phyloP scores from a whole-genome alignment of 257 asterid genomes.

The Avicennia marina region DNA sequence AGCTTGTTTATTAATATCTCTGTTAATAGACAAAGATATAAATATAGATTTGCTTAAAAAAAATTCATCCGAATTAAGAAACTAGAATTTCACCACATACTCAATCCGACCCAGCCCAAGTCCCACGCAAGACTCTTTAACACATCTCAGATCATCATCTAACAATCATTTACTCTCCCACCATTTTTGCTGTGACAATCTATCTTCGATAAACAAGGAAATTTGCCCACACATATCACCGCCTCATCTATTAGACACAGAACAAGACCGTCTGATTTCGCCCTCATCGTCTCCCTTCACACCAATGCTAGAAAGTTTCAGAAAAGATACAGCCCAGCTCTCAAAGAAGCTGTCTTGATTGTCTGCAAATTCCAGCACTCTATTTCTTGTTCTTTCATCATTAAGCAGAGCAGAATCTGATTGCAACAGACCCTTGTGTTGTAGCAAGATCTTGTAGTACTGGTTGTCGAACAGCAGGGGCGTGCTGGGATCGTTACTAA shows the following conservation, averaged over 20 bases:
- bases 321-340: conserved; percentile 51
- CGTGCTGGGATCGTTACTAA: conserved; percentile 54
- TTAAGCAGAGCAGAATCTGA: conserved; percentile 59
- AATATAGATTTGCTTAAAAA: too few species aligned
- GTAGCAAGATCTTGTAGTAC: conserved; percentile 45
- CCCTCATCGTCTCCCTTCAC: conserved; percentile 46
- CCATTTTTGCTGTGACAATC: too few species aligned
- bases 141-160: too few species aligned
- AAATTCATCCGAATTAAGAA: too few species aligned
- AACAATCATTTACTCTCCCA: too few species aligned
- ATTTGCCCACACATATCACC: background rate
- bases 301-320: conserved; percentile 48
- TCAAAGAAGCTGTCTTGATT: conserved; percentile 45
- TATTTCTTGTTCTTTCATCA: conserved; percentile 37
- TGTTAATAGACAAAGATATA: too few species aligned
- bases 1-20: too few species aligned
- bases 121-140: too few species aligned
- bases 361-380: conserved; percentile 44
- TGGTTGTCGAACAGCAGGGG: conserved; percentile 58
- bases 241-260: conserved; percentile 33
- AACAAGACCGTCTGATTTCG: conserved; percentile 52
- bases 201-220: too few species aligned
- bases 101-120: too few species aligned
- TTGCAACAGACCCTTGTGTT: conserved; percentile 61
- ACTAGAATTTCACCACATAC: too few species aligned